Evolutionary conservation across 2,329 filamentous ascomycete species (phyloP).

Genomic region (Aspergillus sp.): DNA sequence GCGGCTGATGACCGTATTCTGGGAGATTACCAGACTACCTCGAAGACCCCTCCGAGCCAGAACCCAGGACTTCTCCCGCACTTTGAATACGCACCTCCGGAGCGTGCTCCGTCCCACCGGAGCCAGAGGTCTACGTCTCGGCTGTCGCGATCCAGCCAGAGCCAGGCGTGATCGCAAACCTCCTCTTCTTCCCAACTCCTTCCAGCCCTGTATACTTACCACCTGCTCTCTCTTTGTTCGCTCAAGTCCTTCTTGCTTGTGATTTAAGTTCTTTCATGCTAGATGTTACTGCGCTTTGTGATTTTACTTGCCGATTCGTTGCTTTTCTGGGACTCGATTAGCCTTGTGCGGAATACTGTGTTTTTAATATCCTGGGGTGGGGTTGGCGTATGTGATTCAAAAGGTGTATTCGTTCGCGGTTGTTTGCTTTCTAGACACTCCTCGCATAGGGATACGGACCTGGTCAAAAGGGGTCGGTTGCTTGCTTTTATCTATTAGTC

Average conservation of each 20-base stretch:
- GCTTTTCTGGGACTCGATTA: neutral
- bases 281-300: neutral
- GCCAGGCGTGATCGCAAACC: conserved; percentile 18
- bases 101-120: conserved; percentile 36
- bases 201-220: neutral
- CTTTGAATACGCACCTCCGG: conserved; percentile 45
- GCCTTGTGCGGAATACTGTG: neutral
- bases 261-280: neutral
- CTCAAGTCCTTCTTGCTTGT: neutral
- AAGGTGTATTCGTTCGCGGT: neutral
- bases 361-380: conserved; percentile 3
- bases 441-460: neutral
- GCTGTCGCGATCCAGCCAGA: conserved; percentile 39
- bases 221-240: neutral
- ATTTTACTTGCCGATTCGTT: neutral
- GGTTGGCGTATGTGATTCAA: neutral
- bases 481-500: neutral
- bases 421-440: neutral
- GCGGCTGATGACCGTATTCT: conserved; percentile 49
- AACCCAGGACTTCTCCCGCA: conserved; percentile 48
- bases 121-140: conserved; percentile 40
- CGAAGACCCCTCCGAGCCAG: conserved; percentile 48
- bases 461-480: neutral
- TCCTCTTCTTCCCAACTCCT: no score
- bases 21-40: conserved; percentile 35